These are phyloP conservation scores for Emmonsiellopsis sp. DNA, from an alignment of 2,329 filamentous ascomycete genomes.

Conservation along the genomic window DNA sequence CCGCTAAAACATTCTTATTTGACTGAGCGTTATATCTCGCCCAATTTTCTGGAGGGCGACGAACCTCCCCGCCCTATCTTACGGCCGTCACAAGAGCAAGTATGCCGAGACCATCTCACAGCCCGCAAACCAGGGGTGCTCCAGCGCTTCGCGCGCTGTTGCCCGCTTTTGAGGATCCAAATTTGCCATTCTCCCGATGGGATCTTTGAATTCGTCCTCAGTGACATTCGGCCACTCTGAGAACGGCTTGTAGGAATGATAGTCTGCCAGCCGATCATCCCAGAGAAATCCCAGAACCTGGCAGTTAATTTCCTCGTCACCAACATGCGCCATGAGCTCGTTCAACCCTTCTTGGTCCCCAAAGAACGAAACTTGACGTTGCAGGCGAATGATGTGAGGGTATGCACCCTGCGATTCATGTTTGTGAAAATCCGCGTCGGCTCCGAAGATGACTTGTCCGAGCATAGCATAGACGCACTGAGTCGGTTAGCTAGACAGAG, in stretches of 20 bases:
- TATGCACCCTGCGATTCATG: slow-evolving; percentile 27
- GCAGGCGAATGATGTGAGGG: slow-evolving; percentile 28
- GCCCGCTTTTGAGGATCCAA: slow-evolving; percentile 20
- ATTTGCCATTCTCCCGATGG: slow-evolving; percentile 19
- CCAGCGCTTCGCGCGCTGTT: slow-evolving; percentile 20
- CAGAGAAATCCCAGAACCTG: slow-evolving; percentile 24
- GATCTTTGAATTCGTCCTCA: slow-evolving; percentile 19
- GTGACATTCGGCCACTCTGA: slow-evolving; percentile 19
- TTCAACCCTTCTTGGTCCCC: slow-evolving; percentile 32
- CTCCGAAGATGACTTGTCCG: slow-evolving; percentile 33
- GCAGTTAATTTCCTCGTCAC: slow-evolving; percentile 22
- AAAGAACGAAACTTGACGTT: slow-evolving; percentile 40
- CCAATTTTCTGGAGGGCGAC: too few species aligned
- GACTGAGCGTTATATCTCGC: too few species aligned
- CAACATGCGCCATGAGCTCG: slow-evolving; percentile 27
- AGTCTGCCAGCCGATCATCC: slow-evolving; percentile 21
- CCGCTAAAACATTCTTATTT: too few species aligned
- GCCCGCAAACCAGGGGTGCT: slow-evolving; percentile 20
- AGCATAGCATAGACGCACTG: slow-evolving; percentile 39
- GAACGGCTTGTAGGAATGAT: slow-evolving; percentile 25
- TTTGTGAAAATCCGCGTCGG: slow-evolving; percentile 24
- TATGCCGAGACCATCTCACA: not conserved
- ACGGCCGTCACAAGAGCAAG: too few species aligned
- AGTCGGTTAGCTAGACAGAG: slow-evolving; percentile 5
- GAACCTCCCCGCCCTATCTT: too few species aligned